Percentiles rank a stretch among this genome's conserved stretches.
phyloP scores from a whole-genome alignment of 129 eudicot species.

The Kitagawia praeruptora region DNA sequence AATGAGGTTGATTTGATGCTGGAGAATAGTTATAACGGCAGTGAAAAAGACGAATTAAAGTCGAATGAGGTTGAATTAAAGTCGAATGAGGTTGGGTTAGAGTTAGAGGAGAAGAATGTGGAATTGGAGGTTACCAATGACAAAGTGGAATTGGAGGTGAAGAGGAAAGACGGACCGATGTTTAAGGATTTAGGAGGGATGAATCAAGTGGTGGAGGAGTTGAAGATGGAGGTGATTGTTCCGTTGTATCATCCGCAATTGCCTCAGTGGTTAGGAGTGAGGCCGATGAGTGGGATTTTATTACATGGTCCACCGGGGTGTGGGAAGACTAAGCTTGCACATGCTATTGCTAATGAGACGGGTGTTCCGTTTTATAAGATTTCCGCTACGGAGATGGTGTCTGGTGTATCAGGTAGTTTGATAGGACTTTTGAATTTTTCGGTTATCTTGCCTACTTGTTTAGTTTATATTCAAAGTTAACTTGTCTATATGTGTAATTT shows the following conservation, averaged over 20 bases:
- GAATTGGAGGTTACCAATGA: slow-evolving; percentile 41
- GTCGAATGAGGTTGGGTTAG: not conserved
- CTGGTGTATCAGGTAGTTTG: slow-evolving; percentile 76
- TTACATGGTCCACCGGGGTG: slow-evolving; percentile 99
- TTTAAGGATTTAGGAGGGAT: slow-evolving; percentile 93
- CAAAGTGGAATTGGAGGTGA: slow-evolving; percentile 22
- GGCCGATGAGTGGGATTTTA: slow-evolving; percentile 70
- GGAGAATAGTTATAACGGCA: no score
- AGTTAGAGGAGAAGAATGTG: slow-evolving; percentile 27
- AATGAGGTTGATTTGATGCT: no score
- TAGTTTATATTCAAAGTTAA: no score
- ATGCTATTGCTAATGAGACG: slow-evolving; percentile 91
- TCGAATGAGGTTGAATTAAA: no score
- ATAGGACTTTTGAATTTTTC: not conserved
- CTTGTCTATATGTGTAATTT: no score
- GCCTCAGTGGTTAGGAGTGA: slow-evolving; percentile 46
- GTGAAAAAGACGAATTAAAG: slow-evolving; percentile 4
- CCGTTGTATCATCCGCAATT: slow-evolving; percentile 66
- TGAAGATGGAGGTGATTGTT: slow-evolving; percentile 71
- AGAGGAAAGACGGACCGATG: slow-evolving; percentile 40
- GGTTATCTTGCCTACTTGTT: not conserved
- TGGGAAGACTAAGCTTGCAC: slow-evolving; percentile 88
- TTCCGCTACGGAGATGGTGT: slow-evolving; percentile 88
- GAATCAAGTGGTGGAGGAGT: slow-evolving; percentile 52
- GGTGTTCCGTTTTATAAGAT: slow-evolving; percentile 79